These are phyloP conservation scores for Podila verticillata DNA, from an alignment of 192 early-diverging fungal species.

Conservation along the genomic window DNA sequence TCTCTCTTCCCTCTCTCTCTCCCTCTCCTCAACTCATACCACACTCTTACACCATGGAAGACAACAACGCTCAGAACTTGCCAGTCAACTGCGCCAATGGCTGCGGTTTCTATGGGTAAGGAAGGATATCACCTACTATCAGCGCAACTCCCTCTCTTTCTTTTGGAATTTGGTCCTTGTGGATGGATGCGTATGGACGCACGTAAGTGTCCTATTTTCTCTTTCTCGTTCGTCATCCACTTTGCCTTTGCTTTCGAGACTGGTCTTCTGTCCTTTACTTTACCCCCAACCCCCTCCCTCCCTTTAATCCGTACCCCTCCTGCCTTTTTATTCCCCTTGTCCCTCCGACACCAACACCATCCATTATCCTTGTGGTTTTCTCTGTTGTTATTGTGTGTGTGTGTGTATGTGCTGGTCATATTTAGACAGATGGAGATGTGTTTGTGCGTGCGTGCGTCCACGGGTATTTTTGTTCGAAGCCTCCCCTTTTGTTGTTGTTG, in stretches of 20 bases:
- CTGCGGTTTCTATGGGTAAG: constrained; percentile 79
- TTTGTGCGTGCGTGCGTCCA: neutral
- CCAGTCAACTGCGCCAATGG: constrained; percentile 72
- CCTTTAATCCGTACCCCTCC: neutral
- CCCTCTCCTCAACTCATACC: neutral
- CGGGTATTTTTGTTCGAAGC: neutral
- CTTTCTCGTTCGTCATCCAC: too few relatives aligned
- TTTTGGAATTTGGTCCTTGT: neutral
- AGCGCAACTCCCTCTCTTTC: neutral
- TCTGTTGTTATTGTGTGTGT: neutral
- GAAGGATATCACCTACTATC: neutral
- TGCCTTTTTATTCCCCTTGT: neutral
- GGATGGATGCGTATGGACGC: too few relatives aligned
- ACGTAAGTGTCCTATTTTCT: too few relatives aligned
- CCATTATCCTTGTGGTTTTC: neutral
- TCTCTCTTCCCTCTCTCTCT: neutral
- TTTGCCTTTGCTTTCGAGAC: too few relatives aligned
- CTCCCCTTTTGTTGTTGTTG: too few relatives aligned
- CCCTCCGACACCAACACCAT: neutral
- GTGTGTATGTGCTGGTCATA: neutral
- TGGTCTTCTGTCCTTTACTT: too few relatives aligned
- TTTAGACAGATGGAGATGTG: too few relatives aligned
- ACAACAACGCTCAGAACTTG: constrained; percentile 68
- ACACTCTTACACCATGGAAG: constrained; percentile 66
- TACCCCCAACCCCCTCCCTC: too few relatives aligned